phyloP scores from a whole-genome alignment of 1,284 basidiomycete genomes.

The Spongispora temasekensis region DNA sequence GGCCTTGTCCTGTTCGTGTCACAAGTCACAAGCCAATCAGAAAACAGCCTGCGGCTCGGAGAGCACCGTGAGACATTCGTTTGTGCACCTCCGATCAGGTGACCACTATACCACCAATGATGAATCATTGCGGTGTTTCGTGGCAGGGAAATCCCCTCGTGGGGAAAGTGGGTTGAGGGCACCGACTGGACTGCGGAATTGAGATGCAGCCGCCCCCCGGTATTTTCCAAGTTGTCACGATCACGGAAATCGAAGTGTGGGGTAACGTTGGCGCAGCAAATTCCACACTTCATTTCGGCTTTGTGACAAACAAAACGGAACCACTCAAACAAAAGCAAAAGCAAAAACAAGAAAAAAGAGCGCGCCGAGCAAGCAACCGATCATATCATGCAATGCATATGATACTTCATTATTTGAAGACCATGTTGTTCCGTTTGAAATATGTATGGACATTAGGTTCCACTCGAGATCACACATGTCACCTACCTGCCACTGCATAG shows the following conservation, averaged over 20 bases:
- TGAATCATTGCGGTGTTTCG: conserved; percentile 3
- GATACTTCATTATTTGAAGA: not conserved
- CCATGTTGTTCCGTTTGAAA: no score
- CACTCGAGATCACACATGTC: no score
- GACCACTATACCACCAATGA: not conserved
- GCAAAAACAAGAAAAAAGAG: not conserved
- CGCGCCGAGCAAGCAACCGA: conserved; percentile 4
- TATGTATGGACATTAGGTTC: no score
- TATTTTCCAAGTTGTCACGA: not conserved
- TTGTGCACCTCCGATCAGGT: not conserved
- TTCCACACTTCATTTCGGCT: conserved; percentile 6
- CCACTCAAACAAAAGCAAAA: no score
- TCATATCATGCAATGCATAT: conserved; percentile 1
- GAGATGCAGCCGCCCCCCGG: conserved; percentile 19
- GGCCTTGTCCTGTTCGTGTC: not conserved
- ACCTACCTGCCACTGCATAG: no score
- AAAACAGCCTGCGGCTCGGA: conserved; percentile 17
- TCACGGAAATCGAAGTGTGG: conserved; percentile 21
- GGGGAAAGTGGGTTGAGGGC: conserved; percentile 13
- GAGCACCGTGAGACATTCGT: conserved; percentile 3
- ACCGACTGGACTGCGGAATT: conserved; percentile 14
- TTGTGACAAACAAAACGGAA: not conserved
- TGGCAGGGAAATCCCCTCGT: conserved; percentile 1
- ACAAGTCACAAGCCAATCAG: not conserved
- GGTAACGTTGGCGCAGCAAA: conserved; percentile 14